Evolutionary conservation across 148 eudicot genomes (phyloP), one percentile per base, ranked within the genome.

Genomic region (Limonium bicolor): DNA sequence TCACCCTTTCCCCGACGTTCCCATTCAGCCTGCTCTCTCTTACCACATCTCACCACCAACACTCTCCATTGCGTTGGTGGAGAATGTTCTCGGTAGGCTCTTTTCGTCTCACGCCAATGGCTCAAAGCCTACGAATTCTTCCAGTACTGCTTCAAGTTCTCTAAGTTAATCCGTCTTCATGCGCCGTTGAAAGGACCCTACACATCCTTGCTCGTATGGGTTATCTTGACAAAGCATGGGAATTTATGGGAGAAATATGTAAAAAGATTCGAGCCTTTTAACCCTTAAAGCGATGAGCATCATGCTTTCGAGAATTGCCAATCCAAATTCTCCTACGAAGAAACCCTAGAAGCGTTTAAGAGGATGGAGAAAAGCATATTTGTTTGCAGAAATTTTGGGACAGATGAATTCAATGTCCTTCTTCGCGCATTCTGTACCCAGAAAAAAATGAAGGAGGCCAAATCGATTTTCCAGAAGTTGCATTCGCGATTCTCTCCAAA

Each of bases 171-270:
- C 83, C 94, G 36, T 74, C 71, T 56, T 51, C 86, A 2, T 80
- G 69, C 57, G 86, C 96, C 22, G 71, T 83, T 41, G 96, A 88
- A 56, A 88, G 79, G 61, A 83, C 83, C 0, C 69, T 83, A 7
- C 94, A 77, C 49, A 88, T 88, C 53, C 80, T 88, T 29, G 50
- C 78, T 15, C 68, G 94, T 31, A 88, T 88, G 96, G 78, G 81
- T 13, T 74, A 83, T 61, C 80, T 83, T 59, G 71, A 66, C 27
- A 66, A 83, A 63, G 92, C 92, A 12, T 88, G 94, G 96, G 72
- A 77, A 37, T 46, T 88, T 32, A 74, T 88, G 77, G 76, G 70
- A 47, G 84, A 66, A 44, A 59, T 71, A 27, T 53, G 63, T 26
- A n/a, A 27, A 36, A 47, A 16, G 59, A 72, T 40, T 70, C 83